Base-by-base conservation (phyloP, 176 grass and related monocot species). In the Alopecurus myosuroides region DNA sequence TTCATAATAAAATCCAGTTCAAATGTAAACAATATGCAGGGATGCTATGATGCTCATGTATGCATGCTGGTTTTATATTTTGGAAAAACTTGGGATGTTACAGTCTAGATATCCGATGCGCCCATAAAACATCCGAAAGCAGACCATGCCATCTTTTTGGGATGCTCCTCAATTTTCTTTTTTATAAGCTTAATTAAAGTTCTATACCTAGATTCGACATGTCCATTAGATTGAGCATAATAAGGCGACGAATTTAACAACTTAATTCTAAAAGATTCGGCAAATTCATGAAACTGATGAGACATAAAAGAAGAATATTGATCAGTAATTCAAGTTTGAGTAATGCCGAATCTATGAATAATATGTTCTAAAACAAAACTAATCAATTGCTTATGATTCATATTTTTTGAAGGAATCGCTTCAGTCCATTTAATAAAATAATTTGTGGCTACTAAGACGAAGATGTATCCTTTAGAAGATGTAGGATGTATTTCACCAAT, bases 61-160 rank as follows among this genome's bases (percentile, higher is more conserved):
- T n/a, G n/a, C n/a, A 1, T 17, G 52, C 72, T 33, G 44, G 72
- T 22, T n/a, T n/a, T n/a, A n/a, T n/a, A n/a, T n/a, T n/a, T n/a
- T n/a, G n/a, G n/a, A n/a, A n/a, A n/a, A 6, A 77, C 49, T 55
- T 57, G 10, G 9, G 49, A 57, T 10, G 55, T 26, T 15, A 26
- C 78, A 68, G 78, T 18, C 51, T 67, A 51, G 78, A 33, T 31
- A 80, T 80, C 60, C 60, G 41, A 81, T 81, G 61, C 67, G 61
- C 78, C 78, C 78, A 81, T 25, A 81, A 69, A 35, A 63, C 79
- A 37, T 81, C 79, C 5, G 30, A 81, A 52, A 66, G 58, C 3
- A 80, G 40, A 1, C 66, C 77, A 80, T 80, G 77, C 77, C 77
- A 80, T 42, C 40, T 65, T 35, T 25, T 80, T 5, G 41, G 41